Percentiles rank a stretch among this genome's conserved stretches.
phyloP scores from a whole-genome alignment of 169 alveolate genomes.

The Babesia divergens region DNA sequence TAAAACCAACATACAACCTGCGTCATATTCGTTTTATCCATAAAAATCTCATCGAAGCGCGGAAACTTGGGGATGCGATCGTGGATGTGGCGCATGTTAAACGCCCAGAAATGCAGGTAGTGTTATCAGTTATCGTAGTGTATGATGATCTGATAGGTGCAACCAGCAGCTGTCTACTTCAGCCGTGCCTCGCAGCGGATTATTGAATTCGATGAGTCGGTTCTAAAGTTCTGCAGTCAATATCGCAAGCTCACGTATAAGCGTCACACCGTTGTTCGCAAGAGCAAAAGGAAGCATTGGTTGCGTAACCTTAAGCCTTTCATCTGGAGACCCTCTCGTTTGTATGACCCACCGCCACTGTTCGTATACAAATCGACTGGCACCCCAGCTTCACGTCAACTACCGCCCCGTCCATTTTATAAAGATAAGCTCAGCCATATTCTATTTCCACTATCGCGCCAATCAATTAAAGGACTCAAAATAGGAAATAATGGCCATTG shows the following conservation, averaged over 20 bases:
- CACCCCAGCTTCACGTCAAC: slow-evolving; percentile 30
- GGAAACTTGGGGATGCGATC: slow-evolving; percentile 46
- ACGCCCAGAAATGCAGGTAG: slow-evolving; percentile 50
- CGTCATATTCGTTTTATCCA: slow-evolving; percentile 35
- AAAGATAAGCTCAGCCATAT: slow-evolving; percentile 36
- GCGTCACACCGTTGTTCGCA: slow-evolving; percentile 49
- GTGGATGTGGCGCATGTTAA: slow-evolving; percentile 37
- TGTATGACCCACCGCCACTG: slow-evolving; percentile 60
- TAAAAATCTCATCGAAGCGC: slow-evolving; percentile 13
- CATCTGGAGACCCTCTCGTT: slow-evolving; percentile 43
- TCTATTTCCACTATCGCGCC: slow-evolving; percentile 38
- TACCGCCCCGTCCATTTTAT: slow-evolving; percentile 54
- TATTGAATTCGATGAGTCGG: slow-evolving; percentile 61
- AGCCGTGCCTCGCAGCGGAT: slow-evolving; percentile 53
- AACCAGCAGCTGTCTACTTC: slow-evolving; percentile 60
- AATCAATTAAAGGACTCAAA: slow-evolving; percentile 28
- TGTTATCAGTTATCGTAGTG: background rate
- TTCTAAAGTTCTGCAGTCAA: slow-evolving; percentile 46
- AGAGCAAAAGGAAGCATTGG: slow-evolving; percentile 54
- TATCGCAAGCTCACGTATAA: slow-evolving; percentile 55
- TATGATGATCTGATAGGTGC: slow-evolving; percentile 3
- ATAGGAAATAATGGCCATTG: slow-evolving; percentile 22
- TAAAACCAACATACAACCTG: slow-evolving; percentile 36
- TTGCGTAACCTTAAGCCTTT: slow-evolving; percentile 57
- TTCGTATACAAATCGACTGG: slow-evolving; percentile 54